Conservation (phyloP, 1,284 basidiomycete species). For the Microbotryum lychnidis-dioicae region DNA sequence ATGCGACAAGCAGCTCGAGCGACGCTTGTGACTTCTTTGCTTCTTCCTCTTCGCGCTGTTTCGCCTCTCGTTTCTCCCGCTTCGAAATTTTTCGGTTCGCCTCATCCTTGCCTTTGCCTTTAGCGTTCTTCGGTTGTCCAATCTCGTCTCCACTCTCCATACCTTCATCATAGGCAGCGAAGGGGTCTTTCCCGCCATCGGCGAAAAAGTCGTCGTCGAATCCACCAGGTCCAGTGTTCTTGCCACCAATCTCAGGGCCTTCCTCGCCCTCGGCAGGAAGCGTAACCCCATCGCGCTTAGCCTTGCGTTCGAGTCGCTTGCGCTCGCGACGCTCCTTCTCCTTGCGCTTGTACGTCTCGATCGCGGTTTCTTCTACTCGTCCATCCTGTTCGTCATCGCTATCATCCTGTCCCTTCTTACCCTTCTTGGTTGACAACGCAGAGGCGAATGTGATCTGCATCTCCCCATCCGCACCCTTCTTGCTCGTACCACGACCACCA, state of each 20-base stretch:
- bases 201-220: slow-evolving; percentile 35
- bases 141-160: slow-evolving; percentile 18
- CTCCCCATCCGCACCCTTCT: slow-evolving; percentile 38
- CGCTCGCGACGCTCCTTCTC: slow-evolving; percentile 75
- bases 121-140: slow-evolving; percentile 17
- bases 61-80: slow-evolving; percentile 29
- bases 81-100: slow-evolving; percentile 38
- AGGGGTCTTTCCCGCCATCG: slow-evolving; percentile 52
- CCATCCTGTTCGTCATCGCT: slow-evolving; percentile 40
- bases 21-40: slow-evolving; percentile 48
- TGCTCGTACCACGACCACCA: slow-evolving; percentile 11
- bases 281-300: slow-evolving; percentile 36
- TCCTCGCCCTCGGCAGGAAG: slow-evolving; percentile 11
- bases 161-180: slow-evolving; percentile 49
- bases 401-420: slow-evolving; percentile 17
- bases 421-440: slow-evolving; percentile 50
- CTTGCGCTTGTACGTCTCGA: slow-evolving; percentile 72
- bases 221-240: slow-evolving; percentile 28
- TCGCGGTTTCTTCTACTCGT: slow-evolving; percentile 59
- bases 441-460: slow-evolving; percentile 93
- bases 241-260: slow-evolving; percentile 13
- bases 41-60: slow-evolving; percentile 26
- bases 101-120: slow-evolving; percentile 30
- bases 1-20: slow-evolving; percentile 55
- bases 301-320: slow-evolving; percentile 47